These are phyloP conservation scores for Scenedesmus sp. DNA, from an alignment of 163 green algal genomes.

Conservation along the genomic window DNA sequence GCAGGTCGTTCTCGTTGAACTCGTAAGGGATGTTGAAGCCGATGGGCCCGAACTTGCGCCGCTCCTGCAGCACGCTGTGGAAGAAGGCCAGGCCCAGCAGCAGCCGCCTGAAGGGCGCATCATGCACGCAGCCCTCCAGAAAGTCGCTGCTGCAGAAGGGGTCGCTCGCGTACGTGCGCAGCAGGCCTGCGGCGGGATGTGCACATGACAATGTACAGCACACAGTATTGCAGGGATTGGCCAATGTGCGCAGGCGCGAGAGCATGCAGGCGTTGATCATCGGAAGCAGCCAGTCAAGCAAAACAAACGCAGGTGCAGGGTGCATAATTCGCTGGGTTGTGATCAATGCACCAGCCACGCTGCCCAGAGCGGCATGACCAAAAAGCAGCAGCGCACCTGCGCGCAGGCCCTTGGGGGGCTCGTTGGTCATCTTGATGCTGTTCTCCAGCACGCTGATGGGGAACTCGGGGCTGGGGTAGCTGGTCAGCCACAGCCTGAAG, in stretches of 20 bases:
- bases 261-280: background rate
- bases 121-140: conserved; percentile 80
- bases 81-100: conserved; percentile 88
- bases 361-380: background rate
- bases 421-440: conserved; percentile 83
- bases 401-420: conserved; percentile 79
- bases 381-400: conserved; percentile 35
- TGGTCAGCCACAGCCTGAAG: conserved; percentile 81
- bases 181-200: conserved; percentile 59
- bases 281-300: background rate
- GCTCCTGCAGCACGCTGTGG: conserved; percentile 73
- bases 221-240: background rate
- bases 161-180: conserved; percentile 79
- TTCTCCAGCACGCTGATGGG: conserved; percentile 83
- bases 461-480: conserved; percentile 80
- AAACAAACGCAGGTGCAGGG: background rate
- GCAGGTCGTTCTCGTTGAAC: conserved; percentile 88
- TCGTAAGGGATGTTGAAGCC: conserved; percentile 87
- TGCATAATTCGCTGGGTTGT: too few species aligned
- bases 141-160: conserved; percentile 79
- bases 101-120: conserved; percentile 76
- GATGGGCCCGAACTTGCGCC: conserved; percentile 83
- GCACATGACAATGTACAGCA: background rate
- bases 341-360: too few species aligned
- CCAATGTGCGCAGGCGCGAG: too few species aligned